Evolutionary conservation across 306 rosid genomes (phyloP).

Genomic region (Prunus mira): DNA sequence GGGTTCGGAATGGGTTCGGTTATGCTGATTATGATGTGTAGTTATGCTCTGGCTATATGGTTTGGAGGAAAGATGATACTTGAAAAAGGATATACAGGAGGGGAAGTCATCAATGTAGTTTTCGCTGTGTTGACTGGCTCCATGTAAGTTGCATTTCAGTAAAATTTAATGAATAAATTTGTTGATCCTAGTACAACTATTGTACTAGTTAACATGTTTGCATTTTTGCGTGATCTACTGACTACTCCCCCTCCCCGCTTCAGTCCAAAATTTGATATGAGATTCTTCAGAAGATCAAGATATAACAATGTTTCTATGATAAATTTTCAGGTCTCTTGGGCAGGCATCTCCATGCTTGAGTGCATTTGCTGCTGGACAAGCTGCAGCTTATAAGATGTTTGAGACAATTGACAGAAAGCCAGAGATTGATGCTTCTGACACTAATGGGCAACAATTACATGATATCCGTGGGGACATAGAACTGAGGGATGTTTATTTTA

Average conservation of each 20-base stretch:
- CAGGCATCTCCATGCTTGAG: constrained; percentile 79
- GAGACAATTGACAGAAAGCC: constrained; percentile 73
- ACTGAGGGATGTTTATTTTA: constrained; percentile 54
- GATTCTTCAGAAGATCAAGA: neutral
- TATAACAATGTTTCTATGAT: neutral
- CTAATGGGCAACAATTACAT: constrained; percentile 39
- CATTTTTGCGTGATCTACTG: neutral
- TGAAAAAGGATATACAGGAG: constrained; percentile 73
- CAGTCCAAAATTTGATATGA: neutral
- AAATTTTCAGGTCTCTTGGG: constrained; percentile 58
- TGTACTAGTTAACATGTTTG: neutral
- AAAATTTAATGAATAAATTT: neutral
- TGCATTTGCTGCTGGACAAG: constrained; percentile 80
- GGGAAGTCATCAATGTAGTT: constrained; percentile 60
- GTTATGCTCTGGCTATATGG: constrained; percentile 73
- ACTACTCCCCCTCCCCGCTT: neutral
- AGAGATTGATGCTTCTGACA: constrained; percentile 60
- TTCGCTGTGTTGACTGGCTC: constrained; percentile 62
- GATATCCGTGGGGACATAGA: constrained; percentile 72
- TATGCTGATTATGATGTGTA: constrained; percentile 29
- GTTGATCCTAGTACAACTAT: neutral
- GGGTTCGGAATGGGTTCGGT: constrained; percentile 62
- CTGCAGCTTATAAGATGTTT: constrained; percentile 89
- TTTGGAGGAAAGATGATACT: constrained; percentile 71
- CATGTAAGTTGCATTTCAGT: constrained; percentile 42